Evolutionary conservation across 1,284 basidiomycete genomes (phyloP).

Genomic region (Malassezia obtusa): DNA sequence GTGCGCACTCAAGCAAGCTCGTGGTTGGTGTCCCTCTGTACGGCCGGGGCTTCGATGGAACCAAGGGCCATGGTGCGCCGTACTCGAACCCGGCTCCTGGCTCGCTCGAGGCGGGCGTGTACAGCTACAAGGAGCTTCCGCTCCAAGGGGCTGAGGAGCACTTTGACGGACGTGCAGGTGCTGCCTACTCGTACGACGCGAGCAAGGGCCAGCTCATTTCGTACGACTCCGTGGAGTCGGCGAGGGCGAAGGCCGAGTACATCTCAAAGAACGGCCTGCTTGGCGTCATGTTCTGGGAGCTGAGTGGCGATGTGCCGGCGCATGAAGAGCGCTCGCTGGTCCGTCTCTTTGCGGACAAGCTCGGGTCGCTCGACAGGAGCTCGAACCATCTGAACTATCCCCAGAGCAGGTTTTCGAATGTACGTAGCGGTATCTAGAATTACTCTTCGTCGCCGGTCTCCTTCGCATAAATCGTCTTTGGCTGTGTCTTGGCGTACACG

Average conservation of each 20-base stretch:
- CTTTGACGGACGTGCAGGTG: conserved; percentile 61
- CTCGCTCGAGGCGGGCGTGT: conserved; percentile 54
- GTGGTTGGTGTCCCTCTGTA: conserved; percentile 57
- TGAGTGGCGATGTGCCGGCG: conserved; percentile 44
- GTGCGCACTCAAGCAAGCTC: conserved; percentile 65
- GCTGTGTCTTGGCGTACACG: conserved; percentile 55
- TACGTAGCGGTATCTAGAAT: conserved; percentile 20
- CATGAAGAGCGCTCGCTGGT: conserved; percentile 23
- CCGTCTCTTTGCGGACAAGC: conserved; percentile 18
- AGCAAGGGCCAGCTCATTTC: conserved; percentile 64
- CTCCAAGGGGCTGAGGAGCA: conserved; percentile 59
- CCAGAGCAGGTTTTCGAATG: conserved; percentile 51
- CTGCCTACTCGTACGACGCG: conserved; percentile 67
- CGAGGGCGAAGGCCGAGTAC: conserved; percentile 62
- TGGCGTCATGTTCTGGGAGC: conserved; percentile 62
- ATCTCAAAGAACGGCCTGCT: conserved; percentile 62
- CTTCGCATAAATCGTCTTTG: conserved; percentile 24
- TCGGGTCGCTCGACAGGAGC: conserved; percentile 51
- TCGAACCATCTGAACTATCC: conserved; percentile 59
- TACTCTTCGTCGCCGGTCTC: background rate
- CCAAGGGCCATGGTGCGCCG: conserved; percentile 62
- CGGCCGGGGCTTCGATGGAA: conserved; percentile 71
- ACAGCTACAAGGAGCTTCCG: conserved; percentile 65
- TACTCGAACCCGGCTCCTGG: conserved; percentile 70
- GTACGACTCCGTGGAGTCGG: conserved; percentile 65